Conservation (phyloP, 1,284 basidiomycete genomes). For the Thelephora terrestris region DNA sequence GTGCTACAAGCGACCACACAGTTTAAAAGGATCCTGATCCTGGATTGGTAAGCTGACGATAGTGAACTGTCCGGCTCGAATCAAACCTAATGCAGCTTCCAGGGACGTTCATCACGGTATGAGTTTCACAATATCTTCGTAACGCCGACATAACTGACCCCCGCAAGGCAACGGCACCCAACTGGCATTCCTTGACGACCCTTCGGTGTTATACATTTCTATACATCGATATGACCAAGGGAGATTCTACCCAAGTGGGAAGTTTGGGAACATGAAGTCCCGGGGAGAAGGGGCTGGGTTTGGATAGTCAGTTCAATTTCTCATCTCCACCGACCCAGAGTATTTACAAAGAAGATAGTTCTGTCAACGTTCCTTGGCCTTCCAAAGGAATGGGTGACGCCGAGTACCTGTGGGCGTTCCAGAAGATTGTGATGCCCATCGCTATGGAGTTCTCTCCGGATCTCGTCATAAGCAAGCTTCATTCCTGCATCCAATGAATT, state of each 20-base stretch:
- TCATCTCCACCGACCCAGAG: neutral
- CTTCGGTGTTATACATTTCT: conserved; percentile 82
- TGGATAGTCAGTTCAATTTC: conserved; percentile 41
- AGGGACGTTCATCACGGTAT: conserved; percentile 94
- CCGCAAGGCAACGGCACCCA: conserved; percentile 80
- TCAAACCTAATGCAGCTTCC: conserved; percentile 8
- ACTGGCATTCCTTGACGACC: conserved; percentile 82
- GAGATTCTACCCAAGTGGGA: conserved; percentile 80
- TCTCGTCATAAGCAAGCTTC: conserved; percentile 74
- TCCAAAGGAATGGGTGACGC: conserved; percentile 77
- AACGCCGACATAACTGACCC: neutral
- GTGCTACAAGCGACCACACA: conserved; percentile 58
- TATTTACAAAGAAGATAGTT: conserved; percentile 30
- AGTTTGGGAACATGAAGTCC: conserved; percentile 76
- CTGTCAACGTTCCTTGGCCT: conserved; percentile 92
- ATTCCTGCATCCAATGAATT: neutral
- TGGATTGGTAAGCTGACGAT: conserved; percentile 67
- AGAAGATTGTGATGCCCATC: conserved; percentile 89
- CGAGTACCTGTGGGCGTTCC: conserved; percentile 91
- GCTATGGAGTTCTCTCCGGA: conserved; percentile 90
- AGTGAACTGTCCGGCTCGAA: conserved; percentile 7
- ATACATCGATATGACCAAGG: conserved; percentile 87
- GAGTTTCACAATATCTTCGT: conserved; percentile 8
- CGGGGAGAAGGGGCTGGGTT: conserved; percentile 71
- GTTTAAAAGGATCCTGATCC: conserved; percentile 75